Conservation (phyloP, 2,329 filamentous ascomycete species). For the Huntiella abstrusa region DNA sequence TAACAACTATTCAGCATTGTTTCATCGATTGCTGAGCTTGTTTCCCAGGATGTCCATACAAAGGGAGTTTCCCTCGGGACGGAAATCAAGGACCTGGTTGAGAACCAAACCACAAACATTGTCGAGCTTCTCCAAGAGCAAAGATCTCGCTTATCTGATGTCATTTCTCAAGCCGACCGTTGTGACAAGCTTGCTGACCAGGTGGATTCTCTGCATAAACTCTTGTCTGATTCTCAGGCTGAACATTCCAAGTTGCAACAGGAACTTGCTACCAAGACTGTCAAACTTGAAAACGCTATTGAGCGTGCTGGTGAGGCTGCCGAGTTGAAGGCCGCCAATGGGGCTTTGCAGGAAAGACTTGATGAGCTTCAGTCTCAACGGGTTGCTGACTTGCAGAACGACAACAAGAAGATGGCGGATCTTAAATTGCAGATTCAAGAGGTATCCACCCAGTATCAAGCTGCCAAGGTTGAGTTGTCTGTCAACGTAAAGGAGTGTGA, state of each 20-base stretch:
- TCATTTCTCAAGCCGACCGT: neutral
- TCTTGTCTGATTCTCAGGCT: constrained; percentile 2
- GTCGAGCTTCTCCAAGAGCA: neutral
- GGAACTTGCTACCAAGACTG: constrained; percentile 3
- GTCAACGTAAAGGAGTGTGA: neutral
- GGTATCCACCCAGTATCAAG: too few species aligned
- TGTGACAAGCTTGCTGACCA: neutral
- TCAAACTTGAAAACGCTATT: constrained; percentile 1
- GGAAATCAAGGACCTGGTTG: neutral
- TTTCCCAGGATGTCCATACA: neutral
- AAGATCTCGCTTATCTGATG: neutral
- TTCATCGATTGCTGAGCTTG: constrained; percentile 1
- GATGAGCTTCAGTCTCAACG: neutral
- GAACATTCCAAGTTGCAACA: constrained; percentile 1
- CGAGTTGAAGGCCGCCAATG: constrained; percentile 5
- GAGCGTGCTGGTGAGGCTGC: constrained; percentile 1
- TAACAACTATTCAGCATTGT: constrained; percentile 5
- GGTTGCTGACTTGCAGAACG: neutral
- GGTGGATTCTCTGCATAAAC: constrained; percentile 5
- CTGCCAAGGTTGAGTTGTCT: too few species aligned
- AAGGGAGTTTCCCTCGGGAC: neutral
- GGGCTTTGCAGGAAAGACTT: neutral
- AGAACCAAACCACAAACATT: neutral
- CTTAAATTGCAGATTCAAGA: constrained; percentile 4
- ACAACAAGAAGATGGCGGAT: neutral